These are phyloP conservation scores for Daldinia decipiens DNA, from an alignment of 495 filamentous ascomycete genomes.

Conservation along the genomic window DNA sequence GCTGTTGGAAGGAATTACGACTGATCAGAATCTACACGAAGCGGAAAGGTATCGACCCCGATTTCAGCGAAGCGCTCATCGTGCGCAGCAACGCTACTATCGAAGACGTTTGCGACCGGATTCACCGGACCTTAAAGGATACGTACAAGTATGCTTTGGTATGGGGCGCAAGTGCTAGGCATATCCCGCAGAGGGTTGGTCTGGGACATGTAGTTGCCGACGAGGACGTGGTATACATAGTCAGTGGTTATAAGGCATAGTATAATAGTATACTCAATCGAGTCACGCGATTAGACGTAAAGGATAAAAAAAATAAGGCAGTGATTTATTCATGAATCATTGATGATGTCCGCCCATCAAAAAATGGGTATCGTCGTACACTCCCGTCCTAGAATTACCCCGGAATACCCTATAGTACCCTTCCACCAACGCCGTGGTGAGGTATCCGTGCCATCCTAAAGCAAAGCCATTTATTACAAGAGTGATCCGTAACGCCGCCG, in stretches of 20 bases:
- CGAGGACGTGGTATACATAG: slow-evolving; percentile 97
- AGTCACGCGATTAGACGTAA: slow-evolving; percentile 9
- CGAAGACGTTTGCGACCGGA: slow-evolving; percentile 96
- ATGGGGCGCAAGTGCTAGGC: slow-evolving; percentile 95
- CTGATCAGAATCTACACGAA: slow-evolving; percentile 97
- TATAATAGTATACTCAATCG: not conserved
- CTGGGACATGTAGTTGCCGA: slow-evolving; percentile 87
- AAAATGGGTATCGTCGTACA: slow-evolving; percentile 9
- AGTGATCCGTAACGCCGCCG: slow-evolving; percentile 12
- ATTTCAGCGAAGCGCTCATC: slow-evolving; percentile 93
- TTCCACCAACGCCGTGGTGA: slow-evolving; percentile 32
- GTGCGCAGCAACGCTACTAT: slow-evolving; percentile 87
- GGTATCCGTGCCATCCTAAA: slow-evolving; percentile 20
- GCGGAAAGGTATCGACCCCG: slow-evolving; percentile 89
- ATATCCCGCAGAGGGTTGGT: slow-evolving; percentile 94
- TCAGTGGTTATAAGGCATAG: slow-evolving; percentile 76
- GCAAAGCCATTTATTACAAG: slow-evolving; percentile 1
- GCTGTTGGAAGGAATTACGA: slow-evolving; percentile 93
- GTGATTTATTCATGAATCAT: slow-evolving; percentile 36
- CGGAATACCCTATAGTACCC: slow-evolving; percentile 19
- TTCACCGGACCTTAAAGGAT: slow-evolving; percentile 95
- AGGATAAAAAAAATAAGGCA: slow-evolving; percentile 14
- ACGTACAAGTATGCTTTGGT: slow-evolving; percentile 99
- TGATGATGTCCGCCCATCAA: slow-evolving; percentile 24
- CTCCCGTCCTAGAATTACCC: slow-evolving; percentile 12